Evolutionary conservation across 495 filamentous ascomycete genomes (phyloP).

Genomic region (Paragyromitra xinjiangensis): DNA sequence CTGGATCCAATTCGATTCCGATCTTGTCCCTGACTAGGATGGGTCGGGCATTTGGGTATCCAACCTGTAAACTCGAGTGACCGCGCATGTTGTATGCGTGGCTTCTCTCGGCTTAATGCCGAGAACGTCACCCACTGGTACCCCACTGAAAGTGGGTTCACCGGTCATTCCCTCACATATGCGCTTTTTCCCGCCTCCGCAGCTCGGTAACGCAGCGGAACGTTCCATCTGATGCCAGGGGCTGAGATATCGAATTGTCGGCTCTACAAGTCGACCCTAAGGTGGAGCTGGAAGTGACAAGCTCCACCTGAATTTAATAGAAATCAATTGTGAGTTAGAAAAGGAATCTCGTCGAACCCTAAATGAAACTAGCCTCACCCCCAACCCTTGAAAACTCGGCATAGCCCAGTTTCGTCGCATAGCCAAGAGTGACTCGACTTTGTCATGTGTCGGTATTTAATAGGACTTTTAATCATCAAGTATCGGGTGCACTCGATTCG

Average conservation of each 20-base stretch:
- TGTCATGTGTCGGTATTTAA: not conserved
- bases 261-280: not conserved
- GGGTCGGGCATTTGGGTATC: too few species aligned
- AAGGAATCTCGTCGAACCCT: too few species aligned
- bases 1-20: too few species aligned
- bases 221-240: not conserved
- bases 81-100: not conserved
- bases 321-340: too few species aligned
- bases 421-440: not conserved
- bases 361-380: too few species aligned
- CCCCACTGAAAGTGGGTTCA: not conserved
- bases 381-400: too few species aligned
- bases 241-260: not conserved
- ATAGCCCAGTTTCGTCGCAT: too few species aligned
- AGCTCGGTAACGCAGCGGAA: not conserved
- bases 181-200: not conserved
- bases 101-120: not conserved
- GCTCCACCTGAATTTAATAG: too few species aligned
- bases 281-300: not conserved
- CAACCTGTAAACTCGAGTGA: not conserved
- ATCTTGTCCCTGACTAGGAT: too few species aligned
- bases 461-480: not conserved
- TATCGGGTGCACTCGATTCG: not conserved
- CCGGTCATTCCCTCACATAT: not conserved
- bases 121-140: not conserved